Base-by-base conservation (phyloP, 2,329 filamentous ascomycete species). In the Xylaria sp. region DNA sequence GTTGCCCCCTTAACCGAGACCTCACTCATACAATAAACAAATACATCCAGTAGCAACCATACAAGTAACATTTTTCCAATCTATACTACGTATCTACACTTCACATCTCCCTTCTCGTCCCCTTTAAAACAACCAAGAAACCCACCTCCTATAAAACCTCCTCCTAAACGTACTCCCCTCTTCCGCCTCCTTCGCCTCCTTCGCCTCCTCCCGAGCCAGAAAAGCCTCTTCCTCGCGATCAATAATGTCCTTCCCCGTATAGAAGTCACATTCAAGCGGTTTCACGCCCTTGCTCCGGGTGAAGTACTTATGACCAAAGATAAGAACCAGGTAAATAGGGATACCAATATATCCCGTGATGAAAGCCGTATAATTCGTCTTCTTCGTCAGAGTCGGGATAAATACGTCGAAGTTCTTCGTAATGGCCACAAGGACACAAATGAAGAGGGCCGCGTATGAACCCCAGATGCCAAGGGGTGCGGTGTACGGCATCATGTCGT, bases 381-480 rank as follows among this genome's bases (percentile, higher is more conserved):
- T 61, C 46, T 37, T 60, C 52, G 65, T 68, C 67, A 74, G 80
- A 78, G 66, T 76, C 69, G 67, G 72, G 2, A 84, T 78, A 73
- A 94, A 94, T 60, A 88, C 86, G 58, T 83, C 80, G 74, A 85
- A 94, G 79, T 91, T 92, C 82, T 94, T 95, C 70, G 90, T 93
- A 55, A 95, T 71, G 1, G 88, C 83, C 62, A 94, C 89, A 39
- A 94, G 71, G 69, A 81, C 79, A 75, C 88, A 91, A 75, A 91
- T 86, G 69, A 79, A 76, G 1, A 94, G 79, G 0, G 88, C 88
- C 60, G 78, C 76, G 70, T 85, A 85, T 0, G 87, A 91, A 9
- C 90, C 91, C 62, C 72, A 82, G 44, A 85, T 75, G n/a, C 90
- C 89, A 13, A 92, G 80, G 0, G 90, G 90, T 0, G 90, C 87